Base-by-base conservation (phyloP, 768 basidiomycete species). In the Suillus luteus region DNA sequence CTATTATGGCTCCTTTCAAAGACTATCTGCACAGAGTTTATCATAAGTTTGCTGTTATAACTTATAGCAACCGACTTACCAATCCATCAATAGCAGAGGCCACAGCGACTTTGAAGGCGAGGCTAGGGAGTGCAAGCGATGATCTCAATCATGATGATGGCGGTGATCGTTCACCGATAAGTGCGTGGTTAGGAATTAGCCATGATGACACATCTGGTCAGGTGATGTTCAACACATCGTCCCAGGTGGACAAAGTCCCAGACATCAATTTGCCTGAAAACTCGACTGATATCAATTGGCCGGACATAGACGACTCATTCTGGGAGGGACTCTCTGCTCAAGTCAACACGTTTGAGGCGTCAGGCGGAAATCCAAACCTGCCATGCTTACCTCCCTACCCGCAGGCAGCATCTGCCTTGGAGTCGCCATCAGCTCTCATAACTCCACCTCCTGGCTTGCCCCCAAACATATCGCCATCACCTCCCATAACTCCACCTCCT, bases 401-500 rank as follows among this genome's bases (percentile, higher is more conserved):
- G 3, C 44, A 46, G 9, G n/a, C 44, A 46, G 44, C 44, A 46
- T 46, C 44, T 46, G n/a, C 44, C 44, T 46, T 46, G 44, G 44
- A 46, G 44, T 46, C n/a, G 44, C 31, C 3, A 3, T 31, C 31
- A 31, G 31, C 31, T 31, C 31, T 31, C 31, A 31, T 31, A 31
- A 31, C 31, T 31, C 31, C 31, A 31, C 31, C 31, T 31, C 31
- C 31, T 31, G 31, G 31, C 31, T 31, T 31, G 31, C 31, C 31
- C 31, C 31, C 31, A 31, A 31, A 31, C 31, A 31, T 31, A 31
- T 31, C 31, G 31, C 44, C 9, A 10, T n/a, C 44, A n/a, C 8
- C 19, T n/a, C 44, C n/a, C 44, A n/a, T 46, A 46, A 46, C 44
- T 46, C 44, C n/a, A 46, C 44, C 44, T 43, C 41, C 41, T 43